A percentile compares a stretch with the other conserved stretches of the same genome.
Conservation (phyloP, 176 grass and related monocot genomes). For the Avena atlantica region DNA sequence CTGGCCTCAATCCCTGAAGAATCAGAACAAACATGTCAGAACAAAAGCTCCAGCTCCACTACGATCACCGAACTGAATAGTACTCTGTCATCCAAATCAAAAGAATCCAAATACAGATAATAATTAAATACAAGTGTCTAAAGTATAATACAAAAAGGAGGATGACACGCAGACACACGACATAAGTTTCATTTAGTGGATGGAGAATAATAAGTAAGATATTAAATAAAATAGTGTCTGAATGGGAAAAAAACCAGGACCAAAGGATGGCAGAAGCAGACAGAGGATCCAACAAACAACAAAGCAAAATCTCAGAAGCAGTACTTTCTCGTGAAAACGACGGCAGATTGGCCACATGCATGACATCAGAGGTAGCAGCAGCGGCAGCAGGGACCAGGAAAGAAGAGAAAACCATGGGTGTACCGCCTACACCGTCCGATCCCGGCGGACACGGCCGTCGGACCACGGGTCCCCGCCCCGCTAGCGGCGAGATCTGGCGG, state of each 20-base stretch:
- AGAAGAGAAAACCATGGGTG: not conserved
- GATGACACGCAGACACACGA: not conserved
- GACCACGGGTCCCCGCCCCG: not conserved
- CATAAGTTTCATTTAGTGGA: not conserved
- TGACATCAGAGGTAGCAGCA: constrained; percentile 41
- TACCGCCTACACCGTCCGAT: constrained; percentile 45
- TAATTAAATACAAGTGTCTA: not conserved
- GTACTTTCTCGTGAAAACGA: constrained; percentile 66
- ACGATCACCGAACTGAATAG: not conserved
- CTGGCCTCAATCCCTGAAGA: constrained; percentile 81
- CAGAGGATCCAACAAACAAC: constrained; percentile 52
- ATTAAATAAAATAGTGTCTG: not conserved
- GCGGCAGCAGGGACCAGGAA: not conserved
- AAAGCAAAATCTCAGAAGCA: constrained; percentile 60
- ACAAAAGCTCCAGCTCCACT: not conserved
- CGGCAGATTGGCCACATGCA: constrained; percentile 56
- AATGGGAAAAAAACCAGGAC: not conserved
- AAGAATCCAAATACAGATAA: not conserved
- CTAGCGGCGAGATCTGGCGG: constrained; percentile 39
- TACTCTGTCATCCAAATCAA: not conserved
- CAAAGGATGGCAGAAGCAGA: constrained; percentile 21
- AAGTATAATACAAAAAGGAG: not conserved
- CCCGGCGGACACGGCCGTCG: not conserved
- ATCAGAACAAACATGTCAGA: not conserved
- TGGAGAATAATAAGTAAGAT: not conserved